A percentile compares a stretch with the other conserved stretches of the same genome.
These are phyloP conservation scores for Plicaturopsis crispa DNA, from an alignment of 768 basidiomycete genomes.

Conservation along the genomic window DNA sequence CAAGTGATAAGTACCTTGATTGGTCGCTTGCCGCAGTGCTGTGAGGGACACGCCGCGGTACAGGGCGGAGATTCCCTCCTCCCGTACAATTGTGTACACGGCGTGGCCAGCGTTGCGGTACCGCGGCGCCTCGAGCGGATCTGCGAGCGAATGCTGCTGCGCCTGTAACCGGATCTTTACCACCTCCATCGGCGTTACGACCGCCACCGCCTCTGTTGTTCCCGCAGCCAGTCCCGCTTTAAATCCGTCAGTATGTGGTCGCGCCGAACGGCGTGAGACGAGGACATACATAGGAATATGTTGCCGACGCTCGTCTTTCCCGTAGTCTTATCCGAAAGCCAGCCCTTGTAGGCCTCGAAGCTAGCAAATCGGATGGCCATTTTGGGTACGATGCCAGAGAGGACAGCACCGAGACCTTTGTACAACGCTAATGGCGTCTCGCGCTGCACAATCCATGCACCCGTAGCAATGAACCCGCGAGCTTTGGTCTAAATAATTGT, in stretches of 20 bases:
- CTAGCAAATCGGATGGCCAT: slow-evolving; percentile 99
- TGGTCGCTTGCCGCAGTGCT: slow-evolving; percentile 93
- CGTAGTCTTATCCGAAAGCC: slow-evolving; percentile 66
- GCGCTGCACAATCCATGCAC: slow-evolving; percentile 74
- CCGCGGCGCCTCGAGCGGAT: slow-evolving; percentile 87
- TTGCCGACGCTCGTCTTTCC: slow-evolving; percentile 73
- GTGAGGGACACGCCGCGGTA: slow-evolving; percentile 94
- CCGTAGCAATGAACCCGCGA: slow-evolving; percentile 89
- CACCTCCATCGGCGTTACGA: slow-evolving; percentile 99
- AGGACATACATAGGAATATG: slow-evolving; percentile 57
- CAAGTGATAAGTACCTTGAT: slow-evolving; percentile 64
- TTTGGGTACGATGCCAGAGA: slow-evolving; percentile 96
- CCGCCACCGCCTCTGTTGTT: slow-evolving; percentile 87
- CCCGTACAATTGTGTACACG: slow-evolving; percentile 87
- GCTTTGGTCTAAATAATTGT: slow-evolving; percentile 64
- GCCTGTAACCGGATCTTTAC: slow-evolving; percentile 98
- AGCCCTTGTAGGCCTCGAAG: slow-evolving; percentile 90
- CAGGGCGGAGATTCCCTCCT: slow-evolving; percentile 79
- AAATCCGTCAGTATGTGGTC: not conserved
- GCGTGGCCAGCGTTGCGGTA: slow-evolving; percentile 98
- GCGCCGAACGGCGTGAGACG: slow-evolving; percentile 1
- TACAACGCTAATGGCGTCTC: slow-evolving; percentile 95
- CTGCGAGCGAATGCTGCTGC: slow-evolving; percentile 93
- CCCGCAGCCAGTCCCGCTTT: slow-evolving; percentile 92
- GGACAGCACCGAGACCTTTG: slow-evolving; percentile 95